phyloP scores from a whole-genome alignment of 257 asterid species.

The Nyctanthes arbortristis region DNA sequence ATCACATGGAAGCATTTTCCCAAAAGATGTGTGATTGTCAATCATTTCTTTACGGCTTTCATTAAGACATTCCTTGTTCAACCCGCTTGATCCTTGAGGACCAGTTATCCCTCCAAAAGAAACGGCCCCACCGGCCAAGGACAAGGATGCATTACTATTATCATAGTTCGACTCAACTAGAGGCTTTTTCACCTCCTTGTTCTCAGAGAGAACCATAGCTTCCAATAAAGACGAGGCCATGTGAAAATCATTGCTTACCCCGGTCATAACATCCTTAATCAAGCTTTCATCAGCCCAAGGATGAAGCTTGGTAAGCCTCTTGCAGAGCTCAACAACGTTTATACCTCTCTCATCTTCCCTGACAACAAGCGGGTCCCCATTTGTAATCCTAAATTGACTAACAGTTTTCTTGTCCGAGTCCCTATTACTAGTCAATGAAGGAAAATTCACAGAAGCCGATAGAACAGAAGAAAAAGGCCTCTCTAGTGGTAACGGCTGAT shows the following conservation, averaged over 20 bases:
- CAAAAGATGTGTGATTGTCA: background rate
- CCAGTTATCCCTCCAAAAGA: slow-evolving; percentile 24
- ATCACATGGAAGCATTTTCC: background rate
- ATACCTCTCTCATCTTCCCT: background rate
- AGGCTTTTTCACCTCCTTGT: slow-evolving; percentile 23
- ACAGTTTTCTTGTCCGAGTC: slow-evolving; percentile 24
- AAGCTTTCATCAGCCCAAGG: slow-evolving; percentile 76
- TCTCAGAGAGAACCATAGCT: slow-evolving; percentile 44
- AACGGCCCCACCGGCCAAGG: slow-evolving; percentile 17
- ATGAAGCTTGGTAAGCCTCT: slow-evolving; percentile 48
- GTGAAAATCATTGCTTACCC: slow-evolving; percentile 46
- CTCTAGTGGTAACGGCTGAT: slow-evolving; percentile 26
- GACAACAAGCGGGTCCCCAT: background rate
- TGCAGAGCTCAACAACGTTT: slow-evolving; percentile 22
- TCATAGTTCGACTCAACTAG: slow-evolving; percentile 7
- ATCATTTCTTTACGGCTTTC: slow-evolving; percentile 11
- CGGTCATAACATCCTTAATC: slow-evolving; percentile 75
- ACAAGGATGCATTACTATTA: slow-evolving; percentile 22
- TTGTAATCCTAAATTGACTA: slow-evolving; percentile 17
- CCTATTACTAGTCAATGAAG: slow-evolving; percentile 23
- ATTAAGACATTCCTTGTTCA: slow-evolving; percentile 15
- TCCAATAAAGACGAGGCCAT: slow-evolving; percentile 53
- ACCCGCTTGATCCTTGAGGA: slow-evolving; percentile 19
- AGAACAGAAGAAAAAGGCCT: slow-evolving; percentile 68
- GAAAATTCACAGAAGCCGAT: slow-evolving; percentile 38